phyloP scores from a whole-genome alignment of 1,284 basidiomycete species.

The Puccinia triticina region DNA sequence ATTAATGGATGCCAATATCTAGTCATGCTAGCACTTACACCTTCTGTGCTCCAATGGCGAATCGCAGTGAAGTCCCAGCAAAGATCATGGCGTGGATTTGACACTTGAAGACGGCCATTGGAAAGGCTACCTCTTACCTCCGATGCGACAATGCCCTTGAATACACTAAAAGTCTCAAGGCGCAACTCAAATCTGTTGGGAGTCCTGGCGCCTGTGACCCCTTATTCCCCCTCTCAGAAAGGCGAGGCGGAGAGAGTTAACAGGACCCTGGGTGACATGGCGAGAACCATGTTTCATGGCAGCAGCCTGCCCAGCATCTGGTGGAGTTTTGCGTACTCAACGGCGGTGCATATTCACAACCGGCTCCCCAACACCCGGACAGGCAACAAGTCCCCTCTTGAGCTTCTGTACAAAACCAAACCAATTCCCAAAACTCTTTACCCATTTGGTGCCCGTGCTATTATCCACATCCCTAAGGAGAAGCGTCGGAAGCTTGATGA shows the following conservation, averaged over 20 bases:
- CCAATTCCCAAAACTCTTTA: neutral
- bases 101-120: neutral
- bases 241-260: slow-evolving; percentile 33
- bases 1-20: neutral
- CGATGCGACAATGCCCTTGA: slow-evolving; percentile 1
- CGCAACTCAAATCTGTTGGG: neutral
- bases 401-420: neutral
- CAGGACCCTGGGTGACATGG: slow-evolving; percentile 23
- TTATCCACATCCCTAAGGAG: neutral
- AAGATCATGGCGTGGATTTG: neutral
- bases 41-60: neutral
- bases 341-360: slow-evolving; percentile 4
- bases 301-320: neutral
- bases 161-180: neutral
- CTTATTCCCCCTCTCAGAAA: slow-evolving; percentile 22
- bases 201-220: neutral
- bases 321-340: neutral
- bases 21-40: slow-evolving; percentile 1
- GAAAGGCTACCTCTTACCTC: neutral
- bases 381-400: neutral
- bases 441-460: slow-evolving; percentile 28
- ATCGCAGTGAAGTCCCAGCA: neutral
- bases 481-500: neutral
- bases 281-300: neutral
- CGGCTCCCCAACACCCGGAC: neutral